Evolutionary conservation across 2,329 filamentous ascomycete genomes (phyloP), one percentile per base, ranked within the genome.

Genomic region (Hawksworthiomyces lignivorus): DNA sequence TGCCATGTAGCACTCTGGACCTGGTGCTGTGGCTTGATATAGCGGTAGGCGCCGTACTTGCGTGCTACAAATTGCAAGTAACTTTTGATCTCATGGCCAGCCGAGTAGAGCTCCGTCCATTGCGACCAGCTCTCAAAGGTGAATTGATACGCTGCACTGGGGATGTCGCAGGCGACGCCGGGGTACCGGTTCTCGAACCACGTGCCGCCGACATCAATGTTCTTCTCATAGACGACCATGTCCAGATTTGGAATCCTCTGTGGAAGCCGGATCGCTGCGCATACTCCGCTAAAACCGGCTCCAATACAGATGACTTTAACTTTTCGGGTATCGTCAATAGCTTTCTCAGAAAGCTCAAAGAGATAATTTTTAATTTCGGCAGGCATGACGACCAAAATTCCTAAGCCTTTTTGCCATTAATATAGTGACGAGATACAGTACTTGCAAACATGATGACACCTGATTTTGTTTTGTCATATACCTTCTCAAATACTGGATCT

Each of bases 141-240:
- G 37, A 47, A 55, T 47, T 68, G 70, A 50, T 72, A 69, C 9
- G 37, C 38, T 29, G 35, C 21, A 24, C 34, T 37, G 2, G 68
- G 69, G 1, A 73, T 62, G 42, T 75, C 69, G 48, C 65, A 70
- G 10, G 63, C 65, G 49, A 29, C 19, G 49, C 61, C 62, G 6
- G 62, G 61, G 42, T 65, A 39, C 36, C 57, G 56, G 50, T 73
- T 73, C 50, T 73, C 70, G 32, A 56, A 69, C 70, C 70, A 74
- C 3, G 70, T 73, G 5, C 70, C 70, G 3, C 60, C 59, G 1
- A 72, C 54, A 31, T 64, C 62, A 1, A 54, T 36, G 45, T 71
- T 71, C 53, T 72, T 71, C 49, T 73, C 70, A 45, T 68, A 72
- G 8, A 39, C 17, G 20, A 15, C 17, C 3, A 41, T 14, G 7